Percentiles rank a stretch among this genome's conserved stretches.
Evolutionary conservation across 1,284 basidiomycete genomes (phyloP).

Genomic region (Marasmius sp.): DNA sequence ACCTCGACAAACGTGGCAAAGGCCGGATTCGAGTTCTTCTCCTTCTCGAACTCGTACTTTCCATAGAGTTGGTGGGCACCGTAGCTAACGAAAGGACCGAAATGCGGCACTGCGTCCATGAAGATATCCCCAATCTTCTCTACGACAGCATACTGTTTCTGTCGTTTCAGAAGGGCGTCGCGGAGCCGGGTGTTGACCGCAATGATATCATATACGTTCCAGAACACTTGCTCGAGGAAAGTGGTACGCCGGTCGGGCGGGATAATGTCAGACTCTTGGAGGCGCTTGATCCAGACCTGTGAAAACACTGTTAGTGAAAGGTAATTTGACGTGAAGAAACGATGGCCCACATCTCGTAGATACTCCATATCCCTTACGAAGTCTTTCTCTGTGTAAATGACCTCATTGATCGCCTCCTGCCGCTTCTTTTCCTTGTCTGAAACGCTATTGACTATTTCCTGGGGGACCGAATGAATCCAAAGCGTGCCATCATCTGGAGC

Average conservation of each 20-base stretch:
- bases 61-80: constrained; percentile 97
- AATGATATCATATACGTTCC: constrained; percentile 96
- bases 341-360: constrained; percentile 79
- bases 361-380: constrained; percentile 99
- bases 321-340: constrained; percentile 2
- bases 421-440: constrained; percentile 93
- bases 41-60: constrained; percentile 99
- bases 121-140: constrained; percentile 92
- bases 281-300: constrained; percentile 90
- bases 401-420: constrained; percentile 99
- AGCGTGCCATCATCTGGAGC: constrained; percentile 89
- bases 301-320: constrained; percentile 7
- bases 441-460: constrained; percentile 91
- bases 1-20: constrained; percentile 98
- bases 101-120: constrained; percentile 85
- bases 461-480: constrained; percentile 96
- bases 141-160: constrained; percentile 93
- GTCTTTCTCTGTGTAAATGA: constrained; percentile 97
- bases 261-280: constrained; percentile 78
- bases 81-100: constrained; percentile 92
- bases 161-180: constrained; percentile 93
- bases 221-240: constrained; percentile 95
- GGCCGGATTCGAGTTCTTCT: constrained; percentile 90
- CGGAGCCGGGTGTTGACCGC: constrained; percentile 87
- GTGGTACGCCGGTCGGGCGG: constrained; percentile 77